Base-by-base conservation (phyloP, 208 protist genomes). In the Crithidia fasciculata region DNA sequence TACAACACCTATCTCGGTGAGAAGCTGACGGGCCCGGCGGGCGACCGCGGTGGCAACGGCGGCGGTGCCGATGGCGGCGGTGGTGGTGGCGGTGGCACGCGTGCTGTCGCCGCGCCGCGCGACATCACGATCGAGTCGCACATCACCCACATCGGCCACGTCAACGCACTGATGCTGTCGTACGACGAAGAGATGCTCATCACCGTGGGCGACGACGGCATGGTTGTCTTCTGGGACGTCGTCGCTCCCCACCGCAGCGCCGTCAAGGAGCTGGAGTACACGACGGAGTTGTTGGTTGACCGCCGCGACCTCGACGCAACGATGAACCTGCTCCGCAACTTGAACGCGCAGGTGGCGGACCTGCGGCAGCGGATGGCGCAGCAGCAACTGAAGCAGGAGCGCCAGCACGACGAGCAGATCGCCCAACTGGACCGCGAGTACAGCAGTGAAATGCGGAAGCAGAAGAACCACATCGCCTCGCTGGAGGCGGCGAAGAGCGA, bases 231-330 rank as follows among this genome's bases (percentile, higher is more conserved):
- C 67, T 97, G 92, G 87, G 90, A 97, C 64, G 85, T 98, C 36
- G 82, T 95, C 2, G 96, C 96, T 10, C 94, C 95, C 50, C 95
- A 98, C 60, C 91, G 95, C 45, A 82, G 83, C 16, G 60, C 81
- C 6, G 79, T 83, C 5, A 83, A 82, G 65, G 93, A 98, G 80
- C 62, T 95, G 47, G 88, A 93, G 62, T 98, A 90, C 81, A 90
- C 92, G 15, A 96, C 96, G 49, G 96, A 99, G 82, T 83, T 99
- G 43, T 89, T 99, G 10, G 94, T 99, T 58, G 95, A 98, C 47
- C 91, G 92, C 63, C 77, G 76, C 45, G 96, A 99, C 67, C 87
- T 99, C 19, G 96, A 98, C 76, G 87, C 93, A 49, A 92, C 89
- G 28, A 92, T 94, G 41, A 72, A 63, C 55, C 66, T 72, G 28